Evolutionary conservation across 768 basidiomycete species (phyloP).

Genomic region (Amanita rimosa): DNA sequence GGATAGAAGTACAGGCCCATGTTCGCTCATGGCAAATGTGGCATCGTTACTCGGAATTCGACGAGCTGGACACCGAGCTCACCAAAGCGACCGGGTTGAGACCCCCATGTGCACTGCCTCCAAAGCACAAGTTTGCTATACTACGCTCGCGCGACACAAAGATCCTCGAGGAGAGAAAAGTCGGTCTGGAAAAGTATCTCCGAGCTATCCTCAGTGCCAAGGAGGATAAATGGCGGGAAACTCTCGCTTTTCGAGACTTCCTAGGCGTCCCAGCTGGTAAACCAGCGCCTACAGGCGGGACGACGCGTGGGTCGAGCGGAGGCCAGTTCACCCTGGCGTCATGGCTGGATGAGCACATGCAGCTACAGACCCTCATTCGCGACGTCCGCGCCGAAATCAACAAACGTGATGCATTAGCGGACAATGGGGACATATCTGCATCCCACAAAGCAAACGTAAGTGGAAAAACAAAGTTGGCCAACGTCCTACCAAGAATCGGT

Average conservation of each 20-base stretch:
- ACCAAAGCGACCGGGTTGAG: conserved; percentile 67
- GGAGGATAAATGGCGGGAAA: conserved; percentile 76
- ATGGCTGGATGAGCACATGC: conserved; percentile 87
- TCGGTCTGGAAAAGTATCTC: conserved; percentile 74
- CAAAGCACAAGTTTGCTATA: conserved; percentile 71
- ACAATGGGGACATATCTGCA: conserved; percentile 58
- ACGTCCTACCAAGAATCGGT: conserved; percentile 63
- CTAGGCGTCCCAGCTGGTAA: conserved; percentile 69
- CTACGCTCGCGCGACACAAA: conserved; percentile 48
- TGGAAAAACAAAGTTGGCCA: conserved; percentile 79
- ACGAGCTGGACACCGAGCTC: conserved; percentile 74
- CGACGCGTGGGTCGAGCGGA: conserved; percentile 16
- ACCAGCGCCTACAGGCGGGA: conserved; percentile 18
- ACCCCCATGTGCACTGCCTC: conserved; percentile 73
- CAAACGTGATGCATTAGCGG: conserved; percentile 75
- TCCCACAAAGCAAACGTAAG: conserved; percentile 75
- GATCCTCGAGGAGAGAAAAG: conserved; percentile 66
- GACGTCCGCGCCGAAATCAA: conserved; percentile 80
- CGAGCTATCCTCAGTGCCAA: conserved; percentile 75
- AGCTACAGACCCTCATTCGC: conserved; percentile 65
- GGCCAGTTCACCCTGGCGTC: conserved; percentile 59
- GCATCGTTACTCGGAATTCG: conserved; percentile 93
- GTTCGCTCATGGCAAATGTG: conserved; percentile 92
- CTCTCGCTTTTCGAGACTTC: conserved; percentile 75
- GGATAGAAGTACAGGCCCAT: conserved; percentile 76